A percentile compares a stretch with the other conserved stretches of the same genome.
phyloP scores from a whole-genome alignment of 73 alveolate genomes.

The Symbiodinium natans region DNA sequence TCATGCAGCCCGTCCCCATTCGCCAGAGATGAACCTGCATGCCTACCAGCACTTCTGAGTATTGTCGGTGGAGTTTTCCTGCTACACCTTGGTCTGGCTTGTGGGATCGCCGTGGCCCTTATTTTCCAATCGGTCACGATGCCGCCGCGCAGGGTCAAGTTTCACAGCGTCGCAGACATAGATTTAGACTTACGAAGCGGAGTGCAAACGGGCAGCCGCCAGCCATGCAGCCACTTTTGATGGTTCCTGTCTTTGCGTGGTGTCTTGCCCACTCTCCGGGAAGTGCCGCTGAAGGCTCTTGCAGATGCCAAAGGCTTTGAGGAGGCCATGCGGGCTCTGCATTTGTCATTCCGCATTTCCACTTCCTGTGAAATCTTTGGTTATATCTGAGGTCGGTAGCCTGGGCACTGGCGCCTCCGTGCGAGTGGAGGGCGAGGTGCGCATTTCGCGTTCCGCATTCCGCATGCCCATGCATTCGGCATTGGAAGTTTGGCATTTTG shows the following conservation, averaged over 20 bases:
- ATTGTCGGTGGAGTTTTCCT: not conserved
- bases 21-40: constrained; percentile 55
- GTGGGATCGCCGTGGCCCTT: not conserved
- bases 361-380: not conserved
- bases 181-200: not conserved
- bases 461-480: not conserved
- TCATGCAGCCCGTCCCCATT: constrained; percentile 25
- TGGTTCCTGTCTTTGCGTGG: not conserved
- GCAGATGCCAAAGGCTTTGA: constrained; percentile 52
- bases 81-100: too few species aligned
- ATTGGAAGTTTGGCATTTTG: too few species aligned
- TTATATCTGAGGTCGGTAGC: not conserved
- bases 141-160: not conserved
- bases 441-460: not conserved
- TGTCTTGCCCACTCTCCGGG: not conserved
- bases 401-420: constrained; percentile 86
- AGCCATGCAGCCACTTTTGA: not conserved
- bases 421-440: constrained; percentile 69
- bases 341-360: not conserved
- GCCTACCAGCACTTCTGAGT: constrained; percentile 25
- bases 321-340: not conserved
- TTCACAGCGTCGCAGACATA: not conserved
- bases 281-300: not conserved
- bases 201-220: not conserved
- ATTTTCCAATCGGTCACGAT: not conserved